A percentile compares a stretch with the other conserved stretches of the same genome.
Conservation (phyloP, 192 early-diverging fungal species). For the Backusella circina region DNA sequence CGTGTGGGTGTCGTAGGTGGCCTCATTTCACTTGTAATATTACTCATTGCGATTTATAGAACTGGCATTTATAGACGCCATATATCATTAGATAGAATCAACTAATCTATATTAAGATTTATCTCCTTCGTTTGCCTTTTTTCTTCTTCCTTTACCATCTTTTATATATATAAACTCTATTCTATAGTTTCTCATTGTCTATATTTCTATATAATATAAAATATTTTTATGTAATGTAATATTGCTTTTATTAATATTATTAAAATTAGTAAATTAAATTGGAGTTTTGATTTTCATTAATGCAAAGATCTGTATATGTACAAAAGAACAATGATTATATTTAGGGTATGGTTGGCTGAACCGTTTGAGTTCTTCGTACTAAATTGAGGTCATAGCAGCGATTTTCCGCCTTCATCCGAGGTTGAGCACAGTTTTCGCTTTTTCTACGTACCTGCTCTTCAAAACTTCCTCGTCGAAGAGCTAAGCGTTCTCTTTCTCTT, state of each 20-base stretch:
- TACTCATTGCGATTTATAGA: constrained; percentile 1
- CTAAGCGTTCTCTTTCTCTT: not conserved
- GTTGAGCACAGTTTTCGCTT: not conserved
- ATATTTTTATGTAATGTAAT: not conserved
- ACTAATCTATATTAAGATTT: not conserved
- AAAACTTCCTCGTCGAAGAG: not conserved
- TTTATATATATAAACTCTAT: not conserved
- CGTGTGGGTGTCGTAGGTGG: constrained; percentile 10
- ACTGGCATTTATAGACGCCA: constrained; percentile 5
- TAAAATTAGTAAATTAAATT: not conserved
- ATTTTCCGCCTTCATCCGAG: not conserved
- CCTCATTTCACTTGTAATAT: not conserved
- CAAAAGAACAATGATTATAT: not conserved
- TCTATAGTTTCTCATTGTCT: not conserved
- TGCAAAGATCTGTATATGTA: not conserved
- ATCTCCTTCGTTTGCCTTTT: not conserved
- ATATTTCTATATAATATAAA: not conserved
- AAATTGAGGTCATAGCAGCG: not conserved
- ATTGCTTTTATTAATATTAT: not conserved
- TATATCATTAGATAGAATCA: not conserved
- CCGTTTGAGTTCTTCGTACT: not conserved
- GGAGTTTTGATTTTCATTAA: not conserved
- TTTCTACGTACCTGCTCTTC: not conserved
- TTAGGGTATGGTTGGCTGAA: not conserved
- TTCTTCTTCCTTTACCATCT: not conserved